These are phyloP conservation scores for Cladosporium sp. DNA, from an alignment of 2,329 filamentous ascomycete species.

Conservation along the genomic window DNA sequence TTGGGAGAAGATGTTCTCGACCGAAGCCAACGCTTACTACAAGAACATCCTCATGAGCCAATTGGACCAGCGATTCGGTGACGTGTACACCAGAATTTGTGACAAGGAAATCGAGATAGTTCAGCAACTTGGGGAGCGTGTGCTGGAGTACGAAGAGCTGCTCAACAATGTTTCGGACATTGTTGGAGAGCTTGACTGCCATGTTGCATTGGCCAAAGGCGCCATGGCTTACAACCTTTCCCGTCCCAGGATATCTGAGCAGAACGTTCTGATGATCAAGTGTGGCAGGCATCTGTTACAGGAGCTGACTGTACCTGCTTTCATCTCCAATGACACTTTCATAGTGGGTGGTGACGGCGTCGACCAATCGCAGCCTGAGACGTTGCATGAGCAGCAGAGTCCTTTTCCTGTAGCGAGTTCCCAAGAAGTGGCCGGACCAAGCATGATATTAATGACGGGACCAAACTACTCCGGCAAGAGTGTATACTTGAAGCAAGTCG, in stretches of 20 bases:
- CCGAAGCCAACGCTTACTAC: conserved; percentile 71
- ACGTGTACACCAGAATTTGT: conserved; percentile 80
- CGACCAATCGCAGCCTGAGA: neutral
- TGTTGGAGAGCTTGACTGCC: conserved; percentile 82
- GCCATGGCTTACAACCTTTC: conserved; percentile 72
- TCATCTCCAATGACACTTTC: conserved; percentile 79
- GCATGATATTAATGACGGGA: conserved; percentile 79
- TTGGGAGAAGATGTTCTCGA: conserved; percentile 79
- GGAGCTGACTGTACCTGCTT: conserved; percentile 76
- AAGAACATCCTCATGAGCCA: conserved; percentile 81
- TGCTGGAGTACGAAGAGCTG: conserved; percentile 68
- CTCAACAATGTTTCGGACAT: conserved; percentile 72
- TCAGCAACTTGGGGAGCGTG: conserved; percentile 68
- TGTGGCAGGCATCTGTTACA: conserved; percentile 85
- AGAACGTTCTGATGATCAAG: conserved; percentile 71
- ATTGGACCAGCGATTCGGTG: conserved; percentile 78
- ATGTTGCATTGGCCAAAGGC: conserved; percentile 76
- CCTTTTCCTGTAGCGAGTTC: neutral
- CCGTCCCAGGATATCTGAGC: conserved; percentile 66
- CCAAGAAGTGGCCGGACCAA: conserved; percentile 47
- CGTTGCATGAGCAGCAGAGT: neutral
- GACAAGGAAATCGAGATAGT: conserved; percentile 89
- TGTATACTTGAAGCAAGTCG: conserved; percentile 90
- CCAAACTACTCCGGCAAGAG: conserved; percentile 98
- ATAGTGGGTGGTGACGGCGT: conserved; percentile 60